A percentile compares a stretch with the other conserved stretches of the same genome.
These are phyloP conservation scores for Royoungia palumana DNA, from an alignment of 768 basidiomycete genomes.

Conservation along the genomic window DNA sequence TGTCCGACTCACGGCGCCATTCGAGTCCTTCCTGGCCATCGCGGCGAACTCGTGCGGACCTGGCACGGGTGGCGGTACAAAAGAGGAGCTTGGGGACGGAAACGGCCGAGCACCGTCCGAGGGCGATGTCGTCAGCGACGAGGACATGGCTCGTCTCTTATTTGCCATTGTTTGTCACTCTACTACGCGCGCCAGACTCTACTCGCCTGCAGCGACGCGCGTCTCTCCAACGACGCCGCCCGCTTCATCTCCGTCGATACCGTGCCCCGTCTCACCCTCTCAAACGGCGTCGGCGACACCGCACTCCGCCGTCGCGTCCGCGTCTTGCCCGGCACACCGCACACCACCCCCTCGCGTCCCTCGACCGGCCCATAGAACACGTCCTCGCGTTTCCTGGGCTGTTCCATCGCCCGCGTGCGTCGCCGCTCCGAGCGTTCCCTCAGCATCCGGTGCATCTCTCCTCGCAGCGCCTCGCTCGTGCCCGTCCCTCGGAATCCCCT, in stretches of 20 bases:
- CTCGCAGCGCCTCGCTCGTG: slow-evolving; percentile 12
- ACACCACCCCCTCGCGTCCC: not conserved
- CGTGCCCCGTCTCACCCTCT: slow-evolving; percentile 18
- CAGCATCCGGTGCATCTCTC: slow-evolving; percentile 21
- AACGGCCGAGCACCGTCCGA: slow-evolving; percentile 39
- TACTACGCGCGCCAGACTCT: slow-evolving; percentile 19
- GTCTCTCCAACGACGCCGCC: slow-evolving; percentile 26
- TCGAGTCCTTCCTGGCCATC: slow-evolving; percentile 25
- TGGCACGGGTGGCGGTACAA: slow-evolving; percentile 65
- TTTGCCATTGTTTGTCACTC: slow-evolving; percentile 21
- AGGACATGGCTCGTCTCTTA: not conserved
- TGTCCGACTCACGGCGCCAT: slow-evolving; percentile 30
- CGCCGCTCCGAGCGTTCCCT: slow-evolving; percentile 15
- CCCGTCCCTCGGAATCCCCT: slow-evolving; percentile 19
- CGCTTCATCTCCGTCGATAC: slow-evolving; percentile 31
- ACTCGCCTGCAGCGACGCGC: slow-evolving; percentile 13
- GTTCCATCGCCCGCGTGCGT: slow-evolving; percentile 16
- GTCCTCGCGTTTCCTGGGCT: slow-evolving; percentile 22
- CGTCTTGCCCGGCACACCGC: slow-evolving; percentile 7
- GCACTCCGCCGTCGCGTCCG: slow-evolving; percentile 15
- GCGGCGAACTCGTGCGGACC: slow-evolving; percentile 67
- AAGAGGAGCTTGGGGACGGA: slow-evolving; percentile 66
- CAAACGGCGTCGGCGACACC: slow-evolving; percentile 22
- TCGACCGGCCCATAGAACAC: slow-evolving; percentile 26
- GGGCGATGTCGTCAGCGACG: too few relatives aligned